phyloP scores from a whole-genome alignment of 345 rosid genomes.

The Salix viminalis region DNA sequence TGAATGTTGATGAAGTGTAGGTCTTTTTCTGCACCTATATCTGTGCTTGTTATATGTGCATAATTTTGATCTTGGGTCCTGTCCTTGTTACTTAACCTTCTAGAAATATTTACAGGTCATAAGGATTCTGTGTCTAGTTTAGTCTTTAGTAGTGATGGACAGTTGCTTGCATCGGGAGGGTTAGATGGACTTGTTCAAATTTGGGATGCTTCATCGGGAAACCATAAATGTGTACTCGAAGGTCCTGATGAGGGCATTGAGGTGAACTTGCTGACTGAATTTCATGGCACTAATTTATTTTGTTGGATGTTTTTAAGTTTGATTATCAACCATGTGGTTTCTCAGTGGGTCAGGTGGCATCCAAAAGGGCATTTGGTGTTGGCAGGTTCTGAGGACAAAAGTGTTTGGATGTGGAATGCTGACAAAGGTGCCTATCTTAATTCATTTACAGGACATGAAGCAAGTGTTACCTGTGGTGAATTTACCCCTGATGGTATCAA shows the following conservation, averaged over 20 bases:
- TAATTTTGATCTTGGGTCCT: not conserved
- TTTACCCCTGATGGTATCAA: slow-evolving; percentile 86
- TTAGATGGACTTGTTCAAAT: slow-evolving; percentile 71
- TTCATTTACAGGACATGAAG: slow-evolving; percentile 75
- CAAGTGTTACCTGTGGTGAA: slow-evolving; percentile 78
- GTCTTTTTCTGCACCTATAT: not conserved
- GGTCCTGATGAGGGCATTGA: slow-evolving; percentile 75
- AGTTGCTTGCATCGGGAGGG: slow-evolving; percentile 74
- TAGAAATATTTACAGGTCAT: slow-evolving; percentile 51
- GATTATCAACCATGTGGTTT: slow-evolving; percentile 18
- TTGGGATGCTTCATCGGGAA: slow-evolving; percentile 65
- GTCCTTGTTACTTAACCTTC: not conserved
- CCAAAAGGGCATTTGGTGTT: slow-evolving; percentile 83
- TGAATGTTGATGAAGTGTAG: not conserved
- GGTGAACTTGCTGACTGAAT: slow-evolving; percentile 34
- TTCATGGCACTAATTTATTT: slow-evolving; percentile 4
- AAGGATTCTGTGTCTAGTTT: slow-evolving; percentile 71
- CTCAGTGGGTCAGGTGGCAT: slow-evolving; percentile 95
- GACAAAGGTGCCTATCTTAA: slow-evolving; percentile 63
- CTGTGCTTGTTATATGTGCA: not conserved
- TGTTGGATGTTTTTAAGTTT: not conserved
- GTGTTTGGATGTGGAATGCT: slow-evolving; percentile 97
- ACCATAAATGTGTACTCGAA: slow-evolving; percentile 50
- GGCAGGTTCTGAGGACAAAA: slow-evolving; percentile 81
- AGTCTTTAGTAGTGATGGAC: slow-evolving; percentile 75